A percentile compares a stretch with the other conserved stretches of the same genome.
Evolutionary conservation across 208 protist species (phyloP).

Genomic region (Wallacemonas collosoma): DNA sequence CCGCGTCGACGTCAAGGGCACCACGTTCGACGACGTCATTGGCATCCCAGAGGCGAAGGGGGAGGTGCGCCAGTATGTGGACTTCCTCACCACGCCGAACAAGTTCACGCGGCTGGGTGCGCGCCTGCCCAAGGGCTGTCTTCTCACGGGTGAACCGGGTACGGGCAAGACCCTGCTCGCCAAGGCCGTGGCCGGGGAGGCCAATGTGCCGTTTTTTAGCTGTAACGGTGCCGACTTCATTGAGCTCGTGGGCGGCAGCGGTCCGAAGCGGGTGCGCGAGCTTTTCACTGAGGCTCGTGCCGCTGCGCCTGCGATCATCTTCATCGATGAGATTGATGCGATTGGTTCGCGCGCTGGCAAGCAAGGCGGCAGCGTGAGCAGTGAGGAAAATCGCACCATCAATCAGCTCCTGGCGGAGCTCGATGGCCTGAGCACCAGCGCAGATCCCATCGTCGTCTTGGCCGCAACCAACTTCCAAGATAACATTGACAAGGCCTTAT

Average conservation of each 20-base stretch:
- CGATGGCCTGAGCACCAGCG: slow-evolving; percentile 91
- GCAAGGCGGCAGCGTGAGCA: slow-evolving; percentile 81
- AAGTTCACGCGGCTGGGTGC: slow-evolving; percentile 96
- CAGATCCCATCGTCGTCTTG: slow-evolving; percentile 94
- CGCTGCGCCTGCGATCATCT: slow-evolving; percentile 96
- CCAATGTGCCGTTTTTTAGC: slow-evolving; percentile 94
- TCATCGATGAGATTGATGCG: slow-evolving; percentile 99
- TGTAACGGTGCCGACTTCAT: slow-evolving; percentile 97
- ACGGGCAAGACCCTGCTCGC: slow-evolving; percentile 98
- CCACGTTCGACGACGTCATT: slow-evolving; percentile 93
- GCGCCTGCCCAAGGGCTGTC: slow-evolving; percentile 95
- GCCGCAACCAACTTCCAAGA: slow-evolving; percentile 98
- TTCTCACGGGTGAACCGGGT: slow-evolving; percentile 96
- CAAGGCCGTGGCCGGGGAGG: slow-evolving; percentile 97
- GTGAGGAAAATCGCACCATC: slow-evolving; percentile 94
- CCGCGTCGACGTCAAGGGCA: slow-evolving; percentile 85
- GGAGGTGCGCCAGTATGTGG: slow-evolving; percentile 98
- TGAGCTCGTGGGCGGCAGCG: slow-evolving; percentile 97
- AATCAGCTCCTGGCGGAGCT: slow-evolving; percentile 97
- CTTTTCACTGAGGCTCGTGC: slow-evolving; percentile 94
- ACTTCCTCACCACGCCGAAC: slow-evolving; percentile 96
- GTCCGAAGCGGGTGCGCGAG: slow-evolving; percentile 95
- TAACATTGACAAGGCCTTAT: slow-evolving; percentile 92
- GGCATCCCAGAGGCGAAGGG: slow-evolving; percentile 96
- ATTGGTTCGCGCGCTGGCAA: slow-evolving; percentile 88